Evolutionary conservation across 768 basidiomycete species (phyloP).

Genomic region (Lepiota venenata): DNA sequence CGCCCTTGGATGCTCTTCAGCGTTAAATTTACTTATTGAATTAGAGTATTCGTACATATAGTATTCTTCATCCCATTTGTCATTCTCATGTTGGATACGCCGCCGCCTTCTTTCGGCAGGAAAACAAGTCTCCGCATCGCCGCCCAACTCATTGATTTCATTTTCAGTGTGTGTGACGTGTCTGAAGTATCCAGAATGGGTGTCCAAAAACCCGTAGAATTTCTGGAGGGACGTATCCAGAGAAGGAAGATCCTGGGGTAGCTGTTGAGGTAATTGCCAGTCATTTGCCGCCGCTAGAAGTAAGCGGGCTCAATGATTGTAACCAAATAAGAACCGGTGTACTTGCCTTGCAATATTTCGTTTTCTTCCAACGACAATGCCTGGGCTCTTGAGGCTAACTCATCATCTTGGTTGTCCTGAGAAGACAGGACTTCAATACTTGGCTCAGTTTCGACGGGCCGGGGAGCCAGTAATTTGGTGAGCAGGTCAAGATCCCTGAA

Average conservation of each 20-base stretch:
- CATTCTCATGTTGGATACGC: slow-evolving; percentile 61
- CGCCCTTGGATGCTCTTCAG: slow-evolving; percentile 46
- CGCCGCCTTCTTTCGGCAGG: slow-evolving; percentile 46
- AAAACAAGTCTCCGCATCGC: slow-evolving; percentile 56
- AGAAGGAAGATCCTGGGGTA: slow-evolving; percentile 38
- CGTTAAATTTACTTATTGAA: slow-evolving; percentile 1
- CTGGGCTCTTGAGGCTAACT: slow-evolving; percentile 41
- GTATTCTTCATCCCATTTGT: slow-evolving; percentile 81
- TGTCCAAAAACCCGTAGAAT: slow-evolving; percentile 75
- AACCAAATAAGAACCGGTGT: not conserved
- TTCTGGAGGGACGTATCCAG: slow-evolving; percentile 40
- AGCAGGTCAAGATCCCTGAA: slow-evolving; percentile 80
- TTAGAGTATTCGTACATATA: slow-evolving; percentile 57
- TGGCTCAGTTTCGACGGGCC: slow-evolving; percentile 32
- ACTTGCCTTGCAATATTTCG: slow-evolving; percentile 6
- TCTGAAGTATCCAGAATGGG: slow-evolving; percentile 71
- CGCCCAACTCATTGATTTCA: slow-evolving; percentile 77
- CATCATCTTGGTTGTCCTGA: slow-evolving; percentile 28
- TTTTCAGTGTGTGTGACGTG: slow-evolving; percentile 75
- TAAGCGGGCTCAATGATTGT: not conserved
- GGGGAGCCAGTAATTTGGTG: slow-evolving; percentile 73
- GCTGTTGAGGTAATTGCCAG: slow-evolving; percentile 71
- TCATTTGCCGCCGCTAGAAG: slow-evolving; percentile 67
- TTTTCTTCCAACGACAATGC: slow-evolving; percentile 36
- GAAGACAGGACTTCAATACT: slow-evolving; percentile 59